Evolutionary conservation across 306 rosid species (phyloP).

Genomic region (Pterocarpus santalinus): DNA sequence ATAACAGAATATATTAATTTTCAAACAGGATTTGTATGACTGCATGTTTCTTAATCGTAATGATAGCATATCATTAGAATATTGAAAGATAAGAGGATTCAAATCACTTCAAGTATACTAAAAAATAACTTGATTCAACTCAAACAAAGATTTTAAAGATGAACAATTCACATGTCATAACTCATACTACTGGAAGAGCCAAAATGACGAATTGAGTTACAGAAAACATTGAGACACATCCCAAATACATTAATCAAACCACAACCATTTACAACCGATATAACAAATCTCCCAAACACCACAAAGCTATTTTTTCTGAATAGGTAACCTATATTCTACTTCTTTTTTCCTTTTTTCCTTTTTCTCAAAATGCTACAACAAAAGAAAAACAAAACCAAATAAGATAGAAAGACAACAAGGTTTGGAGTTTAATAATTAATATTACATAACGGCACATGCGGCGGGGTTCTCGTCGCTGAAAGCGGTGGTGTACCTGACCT

Average conservation of each 20-base stretch:
- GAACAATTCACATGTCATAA: not conserved
- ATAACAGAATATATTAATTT: not conserved
- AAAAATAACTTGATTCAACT: not conserved
- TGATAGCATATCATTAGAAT: not conserved
- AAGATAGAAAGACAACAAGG: not conserved
- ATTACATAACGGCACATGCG: slow-evolving; percentile 76
- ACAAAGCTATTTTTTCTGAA: not conserved
- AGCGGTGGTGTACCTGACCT: slow-evolving; percentile 83
- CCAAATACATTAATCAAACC: not conserved
- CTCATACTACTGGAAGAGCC: too few species aligned
- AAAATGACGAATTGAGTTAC: too few species aligned
- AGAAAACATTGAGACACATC: too few species aligned
- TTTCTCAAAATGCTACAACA: not conserved
- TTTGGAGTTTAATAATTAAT: too few species aligned
- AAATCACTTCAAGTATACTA: not conserved
- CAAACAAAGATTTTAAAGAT: not conserved
- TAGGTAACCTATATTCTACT: not conserved
- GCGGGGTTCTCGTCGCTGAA: slow-evolving; percentile 86
- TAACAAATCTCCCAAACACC: not conserved
- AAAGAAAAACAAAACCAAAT: not conserved
- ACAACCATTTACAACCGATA: not conserved
- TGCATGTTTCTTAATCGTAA: not conserved
- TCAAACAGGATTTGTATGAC: not conserved
- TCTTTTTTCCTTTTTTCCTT: not conserved
- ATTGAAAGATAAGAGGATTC: not conserved